Conservation (phyloP, 129 eudicot species). For the Silybum marianum region DNA sequence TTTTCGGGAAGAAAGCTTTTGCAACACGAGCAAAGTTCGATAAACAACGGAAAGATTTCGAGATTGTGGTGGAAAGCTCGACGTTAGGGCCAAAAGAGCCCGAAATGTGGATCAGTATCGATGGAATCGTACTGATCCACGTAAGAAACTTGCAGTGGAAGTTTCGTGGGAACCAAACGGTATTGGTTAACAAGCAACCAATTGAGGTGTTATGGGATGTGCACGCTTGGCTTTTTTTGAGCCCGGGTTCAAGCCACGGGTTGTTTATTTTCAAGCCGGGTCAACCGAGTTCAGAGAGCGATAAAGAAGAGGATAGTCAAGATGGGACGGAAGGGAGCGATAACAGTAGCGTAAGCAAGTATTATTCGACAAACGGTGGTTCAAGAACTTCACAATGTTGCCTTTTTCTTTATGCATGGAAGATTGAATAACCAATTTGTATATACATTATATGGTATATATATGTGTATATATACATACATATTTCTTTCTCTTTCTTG, state of each 20-base stretch:
- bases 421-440: constrained; percentile 53
- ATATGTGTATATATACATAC: not conserved
- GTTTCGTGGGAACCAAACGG: constrained; percentile 82
- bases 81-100: constrained; percentile 67
- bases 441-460: not conserved
- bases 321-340: constrained; percentile 50
- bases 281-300: constrained; percentile 32
- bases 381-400: constrained; percentile 50
- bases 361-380: constrained; percentile 53
- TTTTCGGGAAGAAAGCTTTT: constrained; percentile 73
- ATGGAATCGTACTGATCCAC: constrained; percentile 75
- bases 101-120: constrained; percentile 92
- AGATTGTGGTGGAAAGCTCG: constrained; percentile 72
- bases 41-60: constrained; percentile 54
- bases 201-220: constrained; percentile 93
- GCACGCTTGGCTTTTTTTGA: constrained; percentile 73
- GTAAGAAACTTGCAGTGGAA: constrained; percentile 86
- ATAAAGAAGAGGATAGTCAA: constrained; percentile 45
- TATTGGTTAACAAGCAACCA: constrained; percentile 67
- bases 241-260: constrained; percentile 66
- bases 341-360: constrained; percentile 42
- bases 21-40: constrained; percentile 70
- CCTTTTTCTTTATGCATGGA: constrained; percentile 88
- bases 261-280: constrained; percentile 79
- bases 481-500: not conserved